A percentile compares a stretch with the other conserved stretches of the same genome.
Conservation (phyloP, 345 rosid genomes). For the Cardamine resedifolia region DNA sequence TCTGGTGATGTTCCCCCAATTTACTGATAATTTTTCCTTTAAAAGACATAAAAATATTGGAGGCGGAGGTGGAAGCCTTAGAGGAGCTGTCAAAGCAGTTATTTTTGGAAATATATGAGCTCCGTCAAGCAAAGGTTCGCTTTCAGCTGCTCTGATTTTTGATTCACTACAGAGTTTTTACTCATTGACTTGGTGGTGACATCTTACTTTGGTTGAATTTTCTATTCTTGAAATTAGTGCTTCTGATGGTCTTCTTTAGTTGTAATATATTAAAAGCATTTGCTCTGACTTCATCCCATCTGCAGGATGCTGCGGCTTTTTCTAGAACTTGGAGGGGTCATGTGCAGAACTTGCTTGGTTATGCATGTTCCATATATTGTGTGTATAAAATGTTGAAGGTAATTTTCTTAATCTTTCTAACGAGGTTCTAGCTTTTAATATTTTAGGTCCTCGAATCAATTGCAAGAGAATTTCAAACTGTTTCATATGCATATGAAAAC, state of each 20-base stretch:
- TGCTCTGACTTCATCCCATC: constrained; percentile 5
- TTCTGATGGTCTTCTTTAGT: background rate
- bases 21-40: background rate
- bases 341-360: constrained; percentile 81
- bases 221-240: constrained; percentile 4
- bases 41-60: constrained; percentile 73
- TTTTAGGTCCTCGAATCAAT: background rate
- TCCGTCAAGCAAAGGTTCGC: constrained; percentile 87
- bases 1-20: background rate
- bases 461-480: constrained; percentile 6
- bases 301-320: constrained; percentile 91
- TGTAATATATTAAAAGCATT: background rate
- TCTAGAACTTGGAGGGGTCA: constrained; percentile 97
- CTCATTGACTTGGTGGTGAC: background rate
- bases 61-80: constrained; percentile 81
- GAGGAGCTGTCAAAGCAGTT: constrained; percentile 95
- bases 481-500: background rate
- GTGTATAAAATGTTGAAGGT: constrained; percentile 99
- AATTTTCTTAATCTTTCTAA: constrained; percentile 19
- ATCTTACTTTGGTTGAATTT: background rate
- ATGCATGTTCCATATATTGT: constrained; percentile 89
- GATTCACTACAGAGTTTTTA: background rate
- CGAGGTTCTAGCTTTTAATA: background rate
- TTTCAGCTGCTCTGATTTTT: constrained; percentile 15
- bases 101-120: constrained; percentile 90